These are phyloP conservation scores for Kandelia obovata DNA, from an alignment of 345 rosid species.

Conservation along the genomic window DNA sequence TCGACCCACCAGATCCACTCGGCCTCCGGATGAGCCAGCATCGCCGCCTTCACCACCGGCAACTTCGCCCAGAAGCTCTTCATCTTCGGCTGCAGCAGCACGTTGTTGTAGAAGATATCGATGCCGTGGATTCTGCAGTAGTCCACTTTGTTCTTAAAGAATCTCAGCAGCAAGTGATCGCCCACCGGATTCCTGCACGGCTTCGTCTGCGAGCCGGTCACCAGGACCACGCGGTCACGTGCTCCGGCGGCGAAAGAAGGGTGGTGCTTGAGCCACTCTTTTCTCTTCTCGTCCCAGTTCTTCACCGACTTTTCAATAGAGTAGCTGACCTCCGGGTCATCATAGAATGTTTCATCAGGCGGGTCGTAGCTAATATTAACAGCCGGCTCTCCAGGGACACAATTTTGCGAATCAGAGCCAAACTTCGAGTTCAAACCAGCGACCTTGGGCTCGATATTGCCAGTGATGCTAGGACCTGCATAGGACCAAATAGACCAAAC, in stretches of 20 bases:
- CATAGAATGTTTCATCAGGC: constrained; percentile 60
- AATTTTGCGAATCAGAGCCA: constrained; percentile 6
- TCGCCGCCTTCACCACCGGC: constrained; percentile 70
- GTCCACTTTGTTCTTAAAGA: constrained; percentile 90
- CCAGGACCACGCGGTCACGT: constrained; percentile 54
- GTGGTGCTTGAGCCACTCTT: constrained; percentile 62
- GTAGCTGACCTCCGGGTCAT: constrained; percentile 65
- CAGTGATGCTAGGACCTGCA: constrained; percentile 20
- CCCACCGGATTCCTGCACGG: constrained; percentile 90
- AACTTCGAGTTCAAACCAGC: background rate
- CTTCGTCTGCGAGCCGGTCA: constrained; percentile 79
- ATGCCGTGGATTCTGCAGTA: constrained; percentile 81
- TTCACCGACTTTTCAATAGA: constrained; percentile 50
- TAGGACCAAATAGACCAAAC: constrained; percentile 68
- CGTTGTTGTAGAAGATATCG: constrained; percentile 80
- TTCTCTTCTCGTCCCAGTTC: constrained; percentile 79
- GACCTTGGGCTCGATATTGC: constrained; percentile 17
- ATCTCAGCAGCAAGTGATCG: constrained; percentile 71
- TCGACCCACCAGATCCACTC: constrained; percentile 99
- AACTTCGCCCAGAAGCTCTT: constrained; percentile 73
- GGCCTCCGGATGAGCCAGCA: constrained; percentile 96
- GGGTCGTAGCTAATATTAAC: constrained; percentile 50
- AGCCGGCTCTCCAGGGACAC: constrained; percentile 21
- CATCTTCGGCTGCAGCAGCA: constrained; percentile 79
- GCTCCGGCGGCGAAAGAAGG: constrained; percentile 65